These are phyloP conservation scores for Aurantiochytrium sp. DNA, from an alignment of 108 stramenopile genomes.

Conservation along the genomic window DNA sequence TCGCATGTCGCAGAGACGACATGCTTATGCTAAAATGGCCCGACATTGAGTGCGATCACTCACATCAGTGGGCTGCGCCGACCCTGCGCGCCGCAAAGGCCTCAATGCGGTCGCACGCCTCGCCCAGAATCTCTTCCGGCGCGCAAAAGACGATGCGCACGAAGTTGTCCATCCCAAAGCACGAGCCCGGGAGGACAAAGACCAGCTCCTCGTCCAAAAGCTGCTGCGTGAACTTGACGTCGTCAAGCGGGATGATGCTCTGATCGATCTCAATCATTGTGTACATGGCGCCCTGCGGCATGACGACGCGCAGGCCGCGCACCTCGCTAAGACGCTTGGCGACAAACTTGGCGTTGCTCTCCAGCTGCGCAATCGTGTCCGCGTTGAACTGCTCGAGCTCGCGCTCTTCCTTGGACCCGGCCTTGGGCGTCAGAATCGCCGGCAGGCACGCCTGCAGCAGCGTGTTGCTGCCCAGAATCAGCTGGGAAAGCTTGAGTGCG, in stretches of 20 bases:
- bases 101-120: constrained; percentile 61
- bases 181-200: constrained; percentile 78
- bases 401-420: constrained; percentile 38
- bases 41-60: too few relatives aligned
- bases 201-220: constrained; percentile 83
- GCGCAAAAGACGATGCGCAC: constrained; percentile 78
- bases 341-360: constrained; percentile 64
- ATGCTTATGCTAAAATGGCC: too few relatives aligned
- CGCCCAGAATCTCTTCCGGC: constrained; percentile 54
- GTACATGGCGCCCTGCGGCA: constrained; percentile 82
- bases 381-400: constrained; percentile 61
- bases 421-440: constrained; percentile 54
- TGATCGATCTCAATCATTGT: constrained; percentile 69
- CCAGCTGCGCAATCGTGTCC: constrained; percentile 55
- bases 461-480: constrained; percentile 71
- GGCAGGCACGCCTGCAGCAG: constrained; percentile 75
- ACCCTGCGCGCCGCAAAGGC: constrained; percentile 51
- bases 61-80: too few relatives aligned
- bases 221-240: constrained; percentile 66
- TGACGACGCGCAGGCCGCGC: constrained; percentile 64
- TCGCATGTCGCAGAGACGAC: too few relatives aligned
- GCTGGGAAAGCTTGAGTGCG: constrained; percentile 70
- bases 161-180: constrained; percentile 67
- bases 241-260: constrained; percentile 45
- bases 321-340: constrained; percentile 52